Base-by-base conservation (phyloP, 305 asterid species). In the Solanum aculeatissimum region DNA sequence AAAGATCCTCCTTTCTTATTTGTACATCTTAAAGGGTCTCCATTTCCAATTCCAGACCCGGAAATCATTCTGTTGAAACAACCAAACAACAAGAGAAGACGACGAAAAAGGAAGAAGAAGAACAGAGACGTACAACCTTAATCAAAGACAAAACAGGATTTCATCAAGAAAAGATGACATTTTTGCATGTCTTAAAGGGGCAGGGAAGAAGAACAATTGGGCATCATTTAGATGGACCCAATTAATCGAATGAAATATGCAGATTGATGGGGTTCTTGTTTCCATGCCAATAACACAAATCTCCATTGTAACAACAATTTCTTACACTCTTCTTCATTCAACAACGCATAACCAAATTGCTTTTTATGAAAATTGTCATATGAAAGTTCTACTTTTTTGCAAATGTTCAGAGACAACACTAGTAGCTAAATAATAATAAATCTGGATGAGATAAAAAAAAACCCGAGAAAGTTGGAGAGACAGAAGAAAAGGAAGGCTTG, bases 31-130 rank as follows among this genome's bases (percentile, higher is more conserved):
- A 82, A 62, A 47, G 79, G 32, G 35, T 74, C 81, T 60, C 70
- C 77, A 54, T 83, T 82, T 79, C 58, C 80, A 71, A 74, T 86
- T 83, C 86, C 84, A 80, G 82, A 49, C 80, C 85, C 84, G 78
- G 63, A 82, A 42, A 47, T 62, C 95, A 90, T 90, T 85, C 82
- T 86, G 85, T 84, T 35, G 25, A 85, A 72, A 62, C 81, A 42
- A 65, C 82, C 81, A 81, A 81, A 88, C 70, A 75, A 78, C 62
- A 82, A 66, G 38, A 71, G 60, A 80, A 54, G 38, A 43, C n/a
- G 13, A 42, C 32, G 35, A 71, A 86, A 86, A 18, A 78, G 18
- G 77, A 38, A 62, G 69, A 80, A 86, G 14, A 66, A 71, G 7
- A 83, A 18, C 62, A 69, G 83, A 9, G 74, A 70, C 7, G 40